Evolutionary conservation across 176 grass and related monocot genomes (phyloP), one percentile per base, ranked within the genome.

Genomic region (Dendrocalamus sinicus): DNA sequence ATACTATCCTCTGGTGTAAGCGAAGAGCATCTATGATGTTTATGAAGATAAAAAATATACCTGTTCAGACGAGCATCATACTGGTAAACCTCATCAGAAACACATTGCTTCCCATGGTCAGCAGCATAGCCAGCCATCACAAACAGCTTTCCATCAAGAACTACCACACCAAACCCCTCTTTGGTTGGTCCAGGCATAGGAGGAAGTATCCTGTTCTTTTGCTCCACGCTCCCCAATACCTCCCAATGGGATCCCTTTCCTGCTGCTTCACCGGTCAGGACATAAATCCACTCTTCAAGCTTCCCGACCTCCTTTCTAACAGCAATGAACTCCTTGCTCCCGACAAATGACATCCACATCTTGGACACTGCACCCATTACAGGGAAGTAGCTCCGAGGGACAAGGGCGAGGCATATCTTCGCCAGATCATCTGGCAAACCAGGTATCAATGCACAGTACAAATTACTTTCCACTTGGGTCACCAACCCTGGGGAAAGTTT

Each of bases 11-110:
- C 16, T 69, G 22, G 3, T 72, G 75, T 28, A 57, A n/a, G 11
- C 71, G 16, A 67, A 6, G 40, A 85, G 54, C 6, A 76, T 67
- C 9, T 4, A 69, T 71, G 37, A 48, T 35, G 52, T 22, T 66
- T 24, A 13, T 37, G 13, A 30, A 5, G 37, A 63, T 37, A 1
- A 7, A 57, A 83, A 52, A 30, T 51, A 13, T 67, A 98, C 95
- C 88, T 85, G 78, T 98, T 98, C 39, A 98, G 88, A 64, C 89
- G 80, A 26, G 91, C 94, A 89, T 98, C 87, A 5, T 98, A 98
- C 13, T 84, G 73, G 66, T 90, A 92, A 72, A 90, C 89, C 39
- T 98, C 93, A 65, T 95, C 72, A 14, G 89, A 95, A 57, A 89
- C 91, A 80, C 12, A 73, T 23, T 90, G 83, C 7, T 71, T 92